Conservation (phyloP, 2,329 filamentous ascomycete species). For the Alternaria gaisen region DNA sequence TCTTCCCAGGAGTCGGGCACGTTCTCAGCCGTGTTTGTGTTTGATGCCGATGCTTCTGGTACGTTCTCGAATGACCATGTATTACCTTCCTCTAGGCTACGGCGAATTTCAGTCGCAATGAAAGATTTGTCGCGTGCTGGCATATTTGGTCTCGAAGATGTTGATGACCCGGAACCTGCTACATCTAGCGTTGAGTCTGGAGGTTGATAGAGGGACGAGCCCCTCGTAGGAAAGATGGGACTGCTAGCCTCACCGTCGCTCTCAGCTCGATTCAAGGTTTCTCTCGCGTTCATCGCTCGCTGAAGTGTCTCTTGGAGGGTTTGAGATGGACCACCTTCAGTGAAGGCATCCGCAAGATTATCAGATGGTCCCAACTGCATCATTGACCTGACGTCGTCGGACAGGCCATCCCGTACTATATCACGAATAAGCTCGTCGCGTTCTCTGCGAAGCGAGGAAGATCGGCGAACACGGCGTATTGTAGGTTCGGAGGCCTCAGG, state of each 20-base stretch:
- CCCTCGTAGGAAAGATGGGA: slow-evolving; percentile 18
- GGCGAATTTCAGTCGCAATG: slow-evolving; percentile 58
- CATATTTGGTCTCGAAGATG: slow-evolving; percentile 54
- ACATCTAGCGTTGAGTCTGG: slow-evolving; percentile 6
- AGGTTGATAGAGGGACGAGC: slow-evolving; percentile 24
- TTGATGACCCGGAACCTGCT: slow-evolving; percentile 18
- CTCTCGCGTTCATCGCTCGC: slow-evolving; percentile 12
- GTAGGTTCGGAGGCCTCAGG: slow-evolving; percentile 13
- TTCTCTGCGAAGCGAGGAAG: slow-evolving; percentile 25
- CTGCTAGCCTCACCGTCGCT: slow-evolving; percentile 12
- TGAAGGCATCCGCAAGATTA: slow-evolving; percentile 20
- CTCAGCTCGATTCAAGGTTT: slow-evolving; percentile 12
- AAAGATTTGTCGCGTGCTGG: slow-evolving; percentile 56
- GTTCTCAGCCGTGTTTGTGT: slow-evolving; percentile 3
- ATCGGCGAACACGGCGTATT: slow-evolving; percentile 24
- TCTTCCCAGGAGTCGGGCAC: slow-evolving; percentile 41
- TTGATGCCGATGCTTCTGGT: slow-evolving; percentile 18
- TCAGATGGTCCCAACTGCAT: slow-evolving; percentile 23
- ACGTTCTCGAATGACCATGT: slow-evolving; percentile 45
- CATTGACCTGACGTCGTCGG: slow-evolving; percentile 27
- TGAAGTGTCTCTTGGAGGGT: slow-evolving; percentile 17
- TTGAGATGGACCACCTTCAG: neutral
- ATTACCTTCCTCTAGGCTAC: slow-evolving; percentile 56
- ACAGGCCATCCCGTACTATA: slow-evolving; percentile 30
- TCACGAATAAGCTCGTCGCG: slow-evolving; percentile 24